Evolutionary conservation across 2,329 filamentous ascomycete genomes (phyloP), one percentile per base, ranked within the genome.

Genomic region (Nannizziopsis barbatae): DNA sequence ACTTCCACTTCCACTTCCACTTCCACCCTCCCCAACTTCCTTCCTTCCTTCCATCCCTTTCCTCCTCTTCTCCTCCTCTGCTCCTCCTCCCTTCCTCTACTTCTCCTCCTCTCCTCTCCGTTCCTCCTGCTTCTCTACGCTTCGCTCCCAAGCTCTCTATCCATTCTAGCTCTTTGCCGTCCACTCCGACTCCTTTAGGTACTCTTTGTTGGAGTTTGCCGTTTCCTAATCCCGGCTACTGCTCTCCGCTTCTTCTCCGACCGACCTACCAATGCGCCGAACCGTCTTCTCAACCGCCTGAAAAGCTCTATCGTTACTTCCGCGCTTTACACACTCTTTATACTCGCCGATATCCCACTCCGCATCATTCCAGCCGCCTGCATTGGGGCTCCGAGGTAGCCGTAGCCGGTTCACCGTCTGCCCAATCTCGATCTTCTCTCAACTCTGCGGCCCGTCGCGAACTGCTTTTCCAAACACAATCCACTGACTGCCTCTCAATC

Each of bases 21-120:
- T 45, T 43, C 49, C 51, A 39, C 46, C 42, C 31, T 31, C 50
- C 39, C 49, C 37, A 42, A 45, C 42, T 32, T 46, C 42, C 42
- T 36, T 44, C 50, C 33, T 32, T 47, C 42, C 46, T 36, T 27
- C 47, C 45, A 39, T 36, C 44, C 42, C 32, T 50, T 42, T 41
- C 35, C 17, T 14, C 40, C 31, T 32, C 17, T 14, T 50, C 42
- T 45, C 47, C 46, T 52, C 42, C 43, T 45, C 39, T 47, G 50
- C 46, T 42, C 14, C 45, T 38, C 39, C 17, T 41, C 47, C 43
- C 18, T 44, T 42, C 11, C 42, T 30, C 22, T 47, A 18, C 45
- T 45, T 37, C 55, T 17, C 36, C 67, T 71, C 5, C 72, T 78
- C 55, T 67, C 73, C 12, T 77, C 79, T 32, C 74, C 87, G 35